Evolutionary conservation across 768 basidiomycete genomes (phyloP).

Genomic region (Rhodosporidiobolus odoratus): DNA sequence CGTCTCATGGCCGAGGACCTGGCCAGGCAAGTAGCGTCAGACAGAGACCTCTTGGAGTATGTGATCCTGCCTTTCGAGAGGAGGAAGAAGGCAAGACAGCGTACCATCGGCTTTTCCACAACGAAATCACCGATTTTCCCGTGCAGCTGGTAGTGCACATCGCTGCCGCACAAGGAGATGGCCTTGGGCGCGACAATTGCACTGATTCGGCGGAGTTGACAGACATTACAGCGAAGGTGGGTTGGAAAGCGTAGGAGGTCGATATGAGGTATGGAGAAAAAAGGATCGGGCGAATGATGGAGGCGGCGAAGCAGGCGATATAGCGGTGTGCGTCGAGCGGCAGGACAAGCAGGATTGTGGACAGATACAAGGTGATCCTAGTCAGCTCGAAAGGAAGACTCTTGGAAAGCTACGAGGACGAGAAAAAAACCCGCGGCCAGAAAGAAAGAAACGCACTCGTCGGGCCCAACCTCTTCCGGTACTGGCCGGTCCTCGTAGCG

Average conservation of each 20-base stretch:
- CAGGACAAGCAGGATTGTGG: too few species aligned
- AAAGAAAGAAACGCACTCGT: constrained; percentile 26
- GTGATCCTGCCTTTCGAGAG: too few species aligned
- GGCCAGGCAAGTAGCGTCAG: constrained; percentile 10
- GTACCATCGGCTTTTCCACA: constrained; percentile 69
- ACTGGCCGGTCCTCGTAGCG: constrained; percentile 69
- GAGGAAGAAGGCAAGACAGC: constrained; percentile 41
- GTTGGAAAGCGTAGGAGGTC: not conserved
- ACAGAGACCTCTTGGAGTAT: too few species aligned
- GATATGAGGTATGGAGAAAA: constrained; percentile 40
- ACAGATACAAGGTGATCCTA: not conserved
- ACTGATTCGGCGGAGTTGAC: too few species aligned
- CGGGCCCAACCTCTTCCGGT: constrained; percentile 57
- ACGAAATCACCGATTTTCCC: constrained; percentile 70
- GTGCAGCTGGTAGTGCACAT: constrained; percentile 75
- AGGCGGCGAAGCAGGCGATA: too few species aligned
- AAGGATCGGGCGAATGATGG: too few species aligned
- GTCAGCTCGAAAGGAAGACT: too few species aligned
- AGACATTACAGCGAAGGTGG: constrained; percentile 45
- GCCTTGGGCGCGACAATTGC: constrained; percentile 77
- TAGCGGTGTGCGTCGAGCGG: too few species aligned
- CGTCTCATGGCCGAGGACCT: constrained; percentile 74
- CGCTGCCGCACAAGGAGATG: constrained; percentile 24
- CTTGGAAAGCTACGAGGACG: too few species aligned
- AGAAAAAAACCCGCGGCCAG: not conserved